phyloP scores from a whole-genome alignment of 2,329 filamentous ascomycete species.

The Cercospora zeina region DNA sequence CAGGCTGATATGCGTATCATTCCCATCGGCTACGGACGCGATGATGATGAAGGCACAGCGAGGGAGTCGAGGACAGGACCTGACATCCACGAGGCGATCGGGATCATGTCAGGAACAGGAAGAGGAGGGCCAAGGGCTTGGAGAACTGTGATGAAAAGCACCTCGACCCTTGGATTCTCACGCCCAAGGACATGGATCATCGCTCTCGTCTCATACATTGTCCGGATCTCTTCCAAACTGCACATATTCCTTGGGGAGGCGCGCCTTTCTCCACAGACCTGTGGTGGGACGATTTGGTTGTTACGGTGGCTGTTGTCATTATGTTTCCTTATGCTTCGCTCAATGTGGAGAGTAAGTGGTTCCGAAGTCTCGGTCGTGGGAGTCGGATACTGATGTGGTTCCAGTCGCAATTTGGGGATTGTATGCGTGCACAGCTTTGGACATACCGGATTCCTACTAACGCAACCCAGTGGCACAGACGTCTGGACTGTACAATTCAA shows the following conservation, averaged over 20 bases:
- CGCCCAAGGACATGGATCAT: background rate
- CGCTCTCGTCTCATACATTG: constrained; percentile 14
- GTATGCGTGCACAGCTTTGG: background rate
- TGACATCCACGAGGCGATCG: too few species aligned
- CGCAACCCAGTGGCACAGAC: constrained; percentile 10
- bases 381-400: background rate
- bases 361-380: background rate
- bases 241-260: constrained; percentile 6
- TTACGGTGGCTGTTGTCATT: constrained; percentile 10
- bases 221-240: constrained; percentile 25
- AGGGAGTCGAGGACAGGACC: too few species aligned
- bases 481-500: constrained; percentile 15
- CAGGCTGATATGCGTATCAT: too few species aligned
- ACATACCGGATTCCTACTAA: background rate
- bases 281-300: constrained; percentile 20
- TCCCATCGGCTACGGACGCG: too few species aligned
- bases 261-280: constrained; percentile 8
- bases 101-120: too few species aligned
- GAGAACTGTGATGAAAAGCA: too few species aligned
- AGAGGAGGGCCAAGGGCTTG: too few species aligned
- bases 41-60: too few species aligned
- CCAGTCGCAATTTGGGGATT: constrained; percentile 14
- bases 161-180: too few species aligned
- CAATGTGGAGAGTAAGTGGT: background rate
- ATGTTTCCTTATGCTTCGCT: background rate